Evolutionary conservation across 495 filamentous ascomycete species (phyloP).

Genomic region (Aspergillus carlsbadensis): DNA sequence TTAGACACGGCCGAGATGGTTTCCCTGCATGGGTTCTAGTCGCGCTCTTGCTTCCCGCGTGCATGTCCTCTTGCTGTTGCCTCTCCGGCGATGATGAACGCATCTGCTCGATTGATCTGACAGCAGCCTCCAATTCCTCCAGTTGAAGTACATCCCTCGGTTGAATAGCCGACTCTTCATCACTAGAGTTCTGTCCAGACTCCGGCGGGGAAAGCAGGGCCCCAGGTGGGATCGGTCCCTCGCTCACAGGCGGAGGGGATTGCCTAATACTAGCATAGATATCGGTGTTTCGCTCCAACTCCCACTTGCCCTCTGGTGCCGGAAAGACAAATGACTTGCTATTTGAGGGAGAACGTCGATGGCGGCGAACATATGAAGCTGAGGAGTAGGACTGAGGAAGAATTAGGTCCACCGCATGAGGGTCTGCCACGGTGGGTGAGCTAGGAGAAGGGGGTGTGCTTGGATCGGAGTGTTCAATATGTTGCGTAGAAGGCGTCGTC

Average conservation of each 20-base stretch:
- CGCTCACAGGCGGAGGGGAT: conserved; percentile 73
- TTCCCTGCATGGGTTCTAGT: conserved; percentile 5
- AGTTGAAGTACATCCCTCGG: conserved; percentile 61
- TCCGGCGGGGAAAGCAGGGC: conserved; percentile 88
- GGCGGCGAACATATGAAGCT: conserved; percentile 67
- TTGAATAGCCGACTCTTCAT: conserved; percentile 68
- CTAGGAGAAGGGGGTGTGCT: conserved; percentile 51
- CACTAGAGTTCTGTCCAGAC: conserved; percentile 71
- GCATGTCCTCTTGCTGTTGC: conserved; percentile 35
- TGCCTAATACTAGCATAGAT: conserved; percentile 63
- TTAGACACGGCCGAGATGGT: conserved; percentile 40
- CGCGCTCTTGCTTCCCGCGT: conserved; percentile 24
- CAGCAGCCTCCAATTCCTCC: conserved; percentile 78
- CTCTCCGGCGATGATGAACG: conserved; percentile 60
- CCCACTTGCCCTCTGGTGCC: conserved; percentile 29
- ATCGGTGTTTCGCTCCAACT: conserved; percentile 50
- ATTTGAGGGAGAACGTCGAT: conserved; percentile 62
- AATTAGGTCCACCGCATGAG: conserved; percentile 44
- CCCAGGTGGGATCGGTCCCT: conserved; percentile 70
- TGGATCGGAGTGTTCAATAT: conserved; percentile 60
- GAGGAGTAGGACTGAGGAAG: conserved; percentile 77
- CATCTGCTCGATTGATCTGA: conserved; percentile 73
- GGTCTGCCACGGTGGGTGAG: conserved; percentile 37
- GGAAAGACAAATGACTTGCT: conserved; percentile 35
- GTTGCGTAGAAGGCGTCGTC: conserved; percentile 72